Base-by-base conservation (phyloP, 2,329 filamentous ascomycete species). In the Fusarium temperatum region DNA sequence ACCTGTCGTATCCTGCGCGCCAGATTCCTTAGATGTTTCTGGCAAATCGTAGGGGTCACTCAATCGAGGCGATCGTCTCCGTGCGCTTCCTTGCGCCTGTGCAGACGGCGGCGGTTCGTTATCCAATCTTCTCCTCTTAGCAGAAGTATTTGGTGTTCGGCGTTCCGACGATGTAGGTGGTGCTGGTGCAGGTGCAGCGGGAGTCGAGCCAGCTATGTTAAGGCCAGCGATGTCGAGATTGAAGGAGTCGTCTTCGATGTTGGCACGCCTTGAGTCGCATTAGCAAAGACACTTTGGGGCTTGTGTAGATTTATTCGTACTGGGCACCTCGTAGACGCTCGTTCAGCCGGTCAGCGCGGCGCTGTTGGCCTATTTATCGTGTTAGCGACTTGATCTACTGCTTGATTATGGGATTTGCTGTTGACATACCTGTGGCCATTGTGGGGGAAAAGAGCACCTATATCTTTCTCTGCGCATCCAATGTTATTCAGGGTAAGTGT, bases 241-340 rank as follows among this genome's bases (percentile, higher is more conserved):
- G 77, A 92, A 92, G 11, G 89, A 89, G 17, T 90, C 85, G 71
- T 91, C 88, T 72, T 85, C 88, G 20, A 92, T 84, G 77, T 91
- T 87, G 65, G 88, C 86, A 74, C 86, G 86, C 74, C 87, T 89
- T 10, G 1, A 22, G 48, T 32, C 51, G 74, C 39, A 54, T 66
- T 50, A 68, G 56, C 32, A 47, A 36, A 36, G 35, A 36, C 35
- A 36, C 35, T 10, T 36, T 5, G 17, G 35, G 35, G 0, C 15
- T 36, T 36, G 4, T 36, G 35, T 36, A 36, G 35, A 18, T 36
- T 36, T 36, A 18, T 36, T 36, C 35, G 35, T 36, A 91, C 89
- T 89, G 88, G 47, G 90, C 89, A 70, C 90, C 90, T 70, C 90
- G 89, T 79, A 92, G 87, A 78, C 90, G 89, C 82, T 90, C 87